phyloP scores from a whole-genome alignment of 2,329 filamentous ascomycete genomes.

The Fusarium acutatum region DNA sequence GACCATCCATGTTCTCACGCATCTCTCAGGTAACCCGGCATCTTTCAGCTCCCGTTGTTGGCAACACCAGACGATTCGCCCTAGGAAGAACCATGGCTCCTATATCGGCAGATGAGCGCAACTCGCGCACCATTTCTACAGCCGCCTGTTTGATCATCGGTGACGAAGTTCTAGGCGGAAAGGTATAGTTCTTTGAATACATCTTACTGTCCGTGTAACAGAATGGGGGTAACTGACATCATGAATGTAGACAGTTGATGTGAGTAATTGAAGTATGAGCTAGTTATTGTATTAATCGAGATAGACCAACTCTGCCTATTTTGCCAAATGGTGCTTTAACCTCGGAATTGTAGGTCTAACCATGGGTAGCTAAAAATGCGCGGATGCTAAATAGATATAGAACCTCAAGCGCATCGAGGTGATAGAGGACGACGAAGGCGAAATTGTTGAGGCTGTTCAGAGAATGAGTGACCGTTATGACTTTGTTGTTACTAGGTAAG shows the following conservation, averaged over 20 bases:
- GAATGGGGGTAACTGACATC: background rate
- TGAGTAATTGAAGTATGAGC: slow-evolving; percentile 39
- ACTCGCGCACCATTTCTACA: slow-evolving; percentile 79
- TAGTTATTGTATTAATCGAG: slow-evolving; percentile 23
- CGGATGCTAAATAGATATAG: slow-evolving; percentile 46
- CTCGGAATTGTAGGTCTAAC: slow-evolving; percentile 62
- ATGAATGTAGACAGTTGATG: slow-evolving; percentile 49
- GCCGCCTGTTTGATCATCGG: slow-evolving; percentile 94
- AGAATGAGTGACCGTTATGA: slow-evolving; percentile 92
- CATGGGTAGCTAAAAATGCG: background rate
- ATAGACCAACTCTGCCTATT: slow-evolving; percentile 70
- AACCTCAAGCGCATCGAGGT: slow-evolving; percentile 88
- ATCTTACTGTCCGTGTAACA: background rate
- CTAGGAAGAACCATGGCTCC: slow-evolving; percentile 51
- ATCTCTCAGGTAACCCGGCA: slow-evolving; percentile 78
- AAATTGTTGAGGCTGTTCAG: slow-evolving; percentile 86
- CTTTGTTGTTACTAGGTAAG: slow-evolving; percentile 85
- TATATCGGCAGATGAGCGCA: slow-evolving; percentile 60
- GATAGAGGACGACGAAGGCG: slow-evolving; percentile 88
- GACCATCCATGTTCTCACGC: slow-evolving; percentile 74
- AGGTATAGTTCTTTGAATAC: slow-evolving; percentile 63
- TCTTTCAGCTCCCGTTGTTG: slow-evolving; percentile 52
- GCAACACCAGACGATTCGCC: slow-evolving; percentile 47
- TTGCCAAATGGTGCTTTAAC: slow-evolving; percentile 72
- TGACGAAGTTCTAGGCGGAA: slow-evolving; percentile 95